phyloP scores from a whole-genome alignment of 768 basidiomycete genomes.

The Tricholoma terreum region DNA sequence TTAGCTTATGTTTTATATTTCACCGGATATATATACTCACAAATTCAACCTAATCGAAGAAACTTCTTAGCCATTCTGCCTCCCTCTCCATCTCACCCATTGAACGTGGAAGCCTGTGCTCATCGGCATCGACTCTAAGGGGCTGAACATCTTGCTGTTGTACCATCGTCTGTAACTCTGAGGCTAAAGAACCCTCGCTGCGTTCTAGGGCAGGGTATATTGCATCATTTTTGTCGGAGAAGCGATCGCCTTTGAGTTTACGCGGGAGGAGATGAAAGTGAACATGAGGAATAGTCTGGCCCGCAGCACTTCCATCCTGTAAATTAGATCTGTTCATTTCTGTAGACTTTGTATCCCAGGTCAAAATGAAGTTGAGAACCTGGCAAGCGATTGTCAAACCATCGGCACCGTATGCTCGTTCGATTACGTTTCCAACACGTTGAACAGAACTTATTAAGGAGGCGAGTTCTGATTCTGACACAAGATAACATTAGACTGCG shows the following conservation, averaged over 20 bases:
- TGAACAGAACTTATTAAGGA: constrained; percentile 82
- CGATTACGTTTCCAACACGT: constrained; percentile 73
- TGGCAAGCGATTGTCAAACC: constrained; percentile 88
- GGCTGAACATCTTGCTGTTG: constrained; percentile 27
- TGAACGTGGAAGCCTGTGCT: constrained; percentile 57
- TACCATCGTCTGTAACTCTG: constrained; percentile 29
- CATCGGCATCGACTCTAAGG: constrained; percentile 68
- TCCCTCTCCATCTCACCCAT: constrained; percentile 79
- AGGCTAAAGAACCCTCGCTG: constrained; percentile 50
- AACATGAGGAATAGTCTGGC: constrained; percentile 83
- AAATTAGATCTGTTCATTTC: neutral
- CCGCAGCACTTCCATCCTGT: constrained; percentile 86
- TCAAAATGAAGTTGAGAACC: constrained; percentile 38
- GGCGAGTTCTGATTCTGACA: constrained; percentile 58
- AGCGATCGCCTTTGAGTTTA: constrained; percentile 63
- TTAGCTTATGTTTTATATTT: neutral
- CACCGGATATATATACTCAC: neutral
- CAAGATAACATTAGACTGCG: constrained; percentile 4
- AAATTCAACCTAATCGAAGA: constrained; percentile 40
- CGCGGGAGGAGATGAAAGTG: constrained; percentile 94
- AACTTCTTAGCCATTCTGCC: constrained; percentile 60
- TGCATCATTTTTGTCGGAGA: constrained; percentile 62
- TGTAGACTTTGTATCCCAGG: neutral
- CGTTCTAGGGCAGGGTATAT: constrained; percentile 77
- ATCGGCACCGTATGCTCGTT: constrained; percentile 79